A percentile compares a stretch with the other conserved stretches of the same genome.
These are phyloP conservation scores for Mucor circinelloides DNA, from an alignment of 371 early-diverging fungal genomes.

Conservation along the genomic window DNA sequence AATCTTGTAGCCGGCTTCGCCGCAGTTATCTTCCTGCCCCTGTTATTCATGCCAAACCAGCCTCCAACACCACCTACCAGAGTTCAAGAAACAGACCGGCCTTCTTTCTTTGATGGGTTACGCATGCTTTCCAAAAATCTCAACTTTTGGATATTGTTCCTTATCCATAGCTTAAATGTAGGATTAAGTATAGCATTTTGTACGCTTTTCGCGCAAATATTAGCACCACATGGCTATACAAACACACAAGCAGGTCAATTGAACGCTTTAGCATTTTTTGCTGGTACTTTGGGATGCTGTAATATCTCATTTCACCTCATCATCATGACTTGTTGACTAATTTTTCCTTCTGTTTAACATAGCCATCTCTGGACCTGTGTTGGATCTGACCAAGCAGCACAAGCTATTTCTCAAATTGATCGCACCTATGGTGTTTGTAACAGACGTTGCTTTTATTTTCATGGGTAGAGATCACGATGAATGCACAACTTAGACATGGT, in stretches of 20 bases:
- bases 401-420: slow-evolving; percentile 41
- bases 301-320: slow-evolving; percentile 1
- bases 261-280: slow-evolving; percentile 37
- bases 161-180: slow-evolving; percentile 45
- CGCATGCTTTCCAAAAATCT: slow-evolving; percentile 30
- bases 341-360: not conserved
- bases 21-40: slow-evolving; percentile 28
- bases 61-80: slow-evolving; percentile 54
- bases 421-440: slow-evolving; percentile 49
- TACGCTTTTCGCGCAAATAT: slow-evolving; percentile 47
- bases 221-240: slow-evolving; percentile 58
- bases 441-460: slow-evolving; percentile 49
- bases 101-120: slow-evolving; percentile 46
- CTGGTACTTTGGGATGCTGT: slow-evolving; percentile 45
- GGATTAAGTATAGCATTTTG: slow-evolving; percentile 54
- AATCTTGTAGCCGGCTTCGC: slow-evolving; percentile 43
- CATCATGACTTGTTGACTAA: not conserved
- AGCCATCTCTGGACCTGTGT: slow-evolving; percentile 51
- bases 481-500: not conserved
- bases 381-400: slow-evolving; percentile 56
- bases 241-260: slow-evolving; percentile 46
- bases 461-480: slow-evolving; percentile 22
- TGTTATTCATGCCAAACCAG: slow-evolving; percentile 40
- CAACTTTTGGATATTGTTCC: slow-evolving; percentile 45
- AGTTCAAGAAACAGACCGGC: slow-evolving; percentile 12